These are phyloP conservation scores for Colletotrichum australisinense DNA, from an alignment of 2,329 filamentous ascomycete species.

Conservation along the genomic window DNA sequence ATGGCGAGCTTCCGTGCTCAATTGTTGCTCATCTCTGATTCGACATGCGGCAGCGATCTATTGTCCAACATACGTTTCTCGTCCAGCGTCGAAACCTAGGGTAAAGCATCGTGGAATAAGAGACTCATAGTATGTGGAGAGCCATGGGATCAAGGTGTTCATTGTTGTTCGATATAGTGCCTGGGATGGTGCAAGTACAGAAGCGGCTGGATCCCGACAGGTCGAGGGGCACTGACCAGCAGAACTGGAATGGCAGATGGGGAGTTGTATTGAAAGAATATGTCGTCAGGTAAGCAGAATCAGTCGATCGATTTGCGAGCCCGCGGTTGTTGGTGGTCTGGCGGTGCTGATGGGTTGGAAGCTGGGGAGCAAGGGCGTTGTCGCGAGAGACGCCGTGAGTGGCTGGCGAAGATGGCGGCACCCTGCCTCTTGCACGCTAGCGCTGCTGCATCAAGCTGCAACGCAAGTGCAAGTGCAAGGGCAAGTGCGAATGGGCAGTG, in stretches of 20 bases:
- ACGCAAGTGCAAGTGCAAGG: neutral
- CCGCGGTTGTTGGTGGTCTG: neutral
- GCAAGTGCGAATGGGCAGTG: neutral
- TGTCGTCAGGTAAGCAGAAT: constrained; percentile 7
- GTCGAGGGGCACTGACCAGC: neutral
- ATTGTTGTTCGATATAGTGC: neutral
- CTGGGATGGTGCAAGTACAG: constrained; percentile 15
- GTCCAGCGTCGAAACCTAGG: neutral
- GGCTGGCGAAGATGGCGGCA: neutral
- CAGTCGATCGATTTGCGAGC: constrained; percentile 30
- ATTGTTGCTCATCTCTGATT: constrained; percentile 9
- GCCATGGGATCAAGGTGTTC: neutral
- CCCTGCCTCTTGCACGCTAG: constrained; percentile 26
- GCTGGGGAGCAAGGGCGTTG: constrained; percentile 22
- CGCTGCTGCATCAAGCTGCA: constrained; percentile 30
- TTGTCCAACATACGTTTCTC: neutral
- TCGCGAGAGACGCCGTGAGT: constrained; percentile 16
- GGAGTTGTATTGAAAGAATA: neutral
- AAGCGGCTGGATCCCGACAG: constrained; percentile 7
- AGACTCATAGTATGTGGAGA: neutral
- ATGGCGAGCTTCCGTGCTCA: neutral
- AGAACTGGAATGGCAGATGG: neutral
- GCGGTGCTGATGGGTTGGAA: neutral
- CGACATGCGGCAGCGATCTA: neutral
- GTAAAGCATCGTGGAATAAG: neutral